Evolutionary conservation across 164 flowering plant genomes (phyloP).

Genomic region (Echeveria elegans): DNA sequence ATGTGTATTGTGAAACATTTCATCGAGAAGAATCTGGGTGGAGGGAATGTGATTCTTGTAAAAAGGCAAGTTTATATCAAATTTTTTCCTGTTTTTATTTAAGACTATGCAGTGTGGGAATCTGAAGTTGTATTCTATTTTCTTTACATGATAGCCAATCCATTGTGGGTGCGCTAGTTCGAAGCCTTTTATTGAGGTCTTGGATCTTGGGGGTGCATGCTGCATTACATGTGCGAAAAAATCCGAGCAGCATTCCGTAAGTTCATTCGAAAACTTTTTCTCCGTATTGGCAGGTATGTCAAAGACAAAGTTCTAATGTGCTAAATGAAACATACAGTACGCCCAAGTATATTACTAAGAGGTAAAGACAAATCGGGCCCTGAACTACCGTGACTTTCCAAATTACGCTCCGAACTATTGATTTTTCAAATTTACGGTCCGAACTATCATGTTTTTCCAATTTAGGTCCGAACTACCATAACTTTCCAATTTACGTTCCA

Average conservation of each 20-base stretch:
- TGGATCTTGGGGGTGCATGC: slow-evolving; percentile 54
- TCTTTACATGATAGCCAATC: slow-evolving; percentile 26
- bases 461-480: no score
- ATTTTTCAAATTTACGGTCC: no score
- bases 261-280: slow-evolving; percentile 10
- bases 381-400: no score
- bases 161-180: slow-evolving; percentile 71
- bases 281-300: background rate
- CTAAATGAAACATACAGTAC: no score
- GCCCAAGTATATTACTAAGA: no score
- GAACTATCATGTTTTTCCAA: no score
- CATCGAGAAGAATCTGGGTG: slow-evolving; percentile 59
- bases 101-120: background rate
- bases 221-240: slow-evolving; percentile 34
- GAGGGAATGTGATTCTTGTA: slow-evolving; percentile 51
- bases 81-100: background rate
- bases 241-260: slow-evolving; percentile 19
- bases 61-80: slow-evolving; percentile 27
- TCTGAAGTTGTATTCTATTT: background rate
- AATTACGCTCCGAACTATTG: no score
- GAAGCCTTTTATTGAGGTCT: slow-evolving; percentile 25
- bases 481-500: no score
- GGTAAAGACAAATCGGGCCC: no score
- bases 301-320: background rate
- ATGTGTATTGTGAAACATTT: slow-evolving; percentile 44